Base-by-base conservation (phyloP, 345 rosid genomes). In the Zanthoxylum bungeanum region DNA sequence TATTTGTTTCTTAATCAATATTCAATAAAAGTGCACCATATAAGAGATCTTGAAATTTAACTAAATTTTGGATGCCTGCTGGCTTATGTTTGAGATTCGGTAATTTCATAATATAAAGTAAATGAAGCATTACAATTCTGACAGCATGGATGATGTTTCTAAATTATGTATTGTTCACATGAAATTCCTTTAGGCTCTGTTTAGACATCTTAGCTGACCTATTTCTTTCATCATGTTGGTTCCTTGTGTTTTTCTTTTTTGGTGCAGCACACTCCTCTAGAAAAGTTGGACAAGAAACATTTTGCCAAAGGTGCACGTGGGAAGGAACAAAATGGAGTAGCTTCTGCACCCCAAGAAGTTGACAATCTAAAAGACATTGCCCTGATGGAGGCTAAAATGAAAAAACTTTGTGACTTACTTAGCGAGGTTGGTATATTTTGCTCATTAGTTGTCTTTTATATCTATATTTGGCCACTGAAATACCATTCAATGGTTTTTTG, bases 241-340 rank as follows among this genome's bases (percentile, higher is more conserved):
- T 63, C 40, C 7, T 47, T 47, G n/a, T 76, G 14, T 7, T 8
- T n/a, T 57, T 28, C 9, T 67, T 30, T 37, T 10, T 22, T 14
- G 49, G n/a, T 77, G 77, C 91, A 96, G 97, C 69, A 88, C 77
- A 88, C 88, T 1, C 87, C 95, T 72, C 78, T 96, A 72, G 97
- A 91, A 60, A 84, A 83, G 77, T 82, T 93, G 83, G 97, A 91
- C 80, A 91, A 82, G 84, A 96, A 91, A 78, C 96, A 96, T 79
- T 93, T 96, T 85, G 91, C 88, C 2, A 96, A 86, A 80, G 85
- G 87, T 60, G 74, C 73, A n/a, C 88, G 69, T 69, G 84, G 78
- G 7, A 74, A 81, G 51, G 83, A 82, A 74, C 88, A 77, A 75
- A 88, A 88, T 71, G 92, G 87, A 60, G 77, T 55, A 49, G 80